A percentile compares a stretch with the other conserved stretches of the same genome.
Evolutionary conservation across 257 asterid genomes (phyloP).

Genomic region (Buddleja alternifolia): DNA sequence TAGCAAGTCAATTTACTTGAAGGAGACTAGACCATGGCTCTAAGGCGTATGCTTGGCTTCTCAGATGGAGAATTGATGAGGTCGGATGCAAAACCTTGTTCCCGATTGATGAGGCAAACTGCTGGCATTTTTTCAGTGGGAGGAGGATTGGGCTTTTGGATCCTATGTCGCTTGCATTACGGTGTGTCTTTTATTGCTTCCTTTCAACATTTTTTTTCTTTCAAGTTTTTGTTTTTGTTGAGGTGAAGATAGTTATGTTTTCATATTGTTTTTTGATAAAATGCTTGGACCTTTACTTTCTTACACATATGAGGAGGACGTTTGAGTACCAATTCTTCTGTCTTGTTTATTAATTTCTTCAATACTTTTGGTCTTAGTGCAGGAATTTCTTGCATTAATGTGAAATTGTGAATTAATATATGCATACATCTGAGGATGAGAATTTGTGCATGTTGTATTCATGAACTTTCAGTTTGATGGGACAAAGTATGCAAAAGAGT

Average conservation of each 20-base stretch:
- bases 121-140: conserved; percentile 85
- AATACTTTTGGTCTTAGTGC: background rate
- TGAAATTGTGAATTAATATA: background rate
- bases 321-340: background rate
- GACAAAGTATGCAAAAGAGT: background rate
- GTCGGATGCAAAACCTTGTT: conserved; percentile 84
- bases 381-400: background rate
- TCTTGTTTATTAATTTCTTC: no score
- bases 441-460: background rate
- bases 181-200: conserved; percentile 44
- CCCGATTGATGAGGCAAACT: conserved; percentile 81
- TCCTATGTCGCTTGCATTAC: conserved; percentile 86
- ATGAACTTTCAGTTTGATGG: background rate
- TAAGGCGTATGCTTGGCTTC: conserved; percentile 79
- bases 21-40: conserved; percentile 54
- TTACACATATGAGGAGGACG: background rate
- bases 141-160: conserved; percentile 88
- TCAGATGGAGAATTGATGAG: conserved; percentile 90
- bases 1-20: background rate
- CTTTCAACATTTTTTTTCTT: conserved; percentile 3
- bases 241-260: background rate
- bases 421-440: background rate
- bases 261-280: background rate
- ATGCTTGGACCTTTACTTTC: conserved; percentile 1
- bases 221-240: background rate